These are phyloP conservation scores for Apiospora kogelbergensis DNA, from an alignment of 2,329 filamentous ascomycete genomes.

Conservation along the genomic window DNA sequence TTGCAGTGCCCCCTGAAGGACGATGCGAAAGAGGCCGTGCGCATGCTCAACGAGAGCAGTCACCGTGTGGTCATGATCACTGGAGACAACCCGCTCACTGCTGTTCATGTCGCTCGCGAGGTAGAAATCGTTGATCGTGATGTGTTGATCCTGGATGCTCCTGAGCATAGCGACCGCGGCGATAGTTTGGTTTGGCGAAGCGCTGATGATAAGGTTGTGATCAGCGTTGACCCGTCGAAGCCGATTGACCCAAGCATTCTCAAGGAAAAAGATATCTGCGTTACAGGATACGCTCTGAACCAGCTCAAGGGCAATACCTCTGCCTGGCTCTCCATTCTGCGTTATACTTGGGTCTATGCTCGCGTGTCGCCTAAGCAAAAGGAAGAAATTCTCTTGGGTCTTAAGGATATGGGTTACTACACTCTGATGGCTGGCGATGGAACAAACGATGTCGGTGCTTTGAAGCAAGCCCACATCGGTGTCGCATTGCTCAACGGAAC, in stretches of 20 bases:
- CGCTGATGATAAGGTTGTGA: slow-evolving; percentile 84
- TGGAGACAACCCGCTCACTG: slow-evolving; percentile 94
- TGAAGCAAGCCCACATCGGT: slow-evolving; percentile 98
- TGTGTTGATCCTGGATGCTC: slow-evolving; percentile 90
- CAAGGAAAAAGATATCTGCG: slow-evolving; percentile 84
- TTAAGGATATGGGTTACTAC: slow-evolving; percentile 96
- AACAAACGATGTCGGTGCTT: slow-evolving; percentile 94
- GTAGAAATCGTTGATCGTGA: slow-evolving; percentile 98
- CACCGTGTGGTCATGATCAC: slow-evolving; percentile 99
- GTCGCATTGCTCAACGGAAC: slow-evolving; percentile 95
- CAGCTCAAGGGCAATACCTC: slow-evolving; percentile 78
- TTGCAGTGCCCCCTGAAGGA: slow-evolving; percentile 95
- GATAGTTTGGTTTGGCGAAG: slow-evolving; percentile 90
- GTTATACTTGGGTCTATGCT: slow-evolving; percentile 95
- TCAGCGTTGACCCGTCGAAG: slow-evolving; percentile 80
- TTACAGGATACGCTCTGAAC: slow-evolving; percentile 89
- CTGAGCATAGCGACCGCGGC: slow-evolving; percentile 81
- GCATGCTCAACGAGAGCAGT: slow-evolving; percentile 98
- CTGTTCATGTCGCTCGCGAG: slow-evolving; percentile 90
- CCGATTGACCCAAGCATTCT: slow-evolving; percentile 80
- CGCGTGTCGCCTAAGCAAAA: slow-evolving; percentile 98
- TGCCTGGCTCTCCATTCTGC: slow-evolving; percentile 74
- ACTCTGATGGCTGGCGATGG: slow-evolving; percentile 98
- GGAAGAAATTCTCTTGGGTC: slow-evolving; percentile 93
- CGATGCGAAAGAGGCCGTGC: slow-evolving; percentile 89